These are phyloP conservation scores for Penicillium olsonii DNA, from an alignment of 2,329 filamentous ascomycete species.

Conservation along the genomic window DNA sequence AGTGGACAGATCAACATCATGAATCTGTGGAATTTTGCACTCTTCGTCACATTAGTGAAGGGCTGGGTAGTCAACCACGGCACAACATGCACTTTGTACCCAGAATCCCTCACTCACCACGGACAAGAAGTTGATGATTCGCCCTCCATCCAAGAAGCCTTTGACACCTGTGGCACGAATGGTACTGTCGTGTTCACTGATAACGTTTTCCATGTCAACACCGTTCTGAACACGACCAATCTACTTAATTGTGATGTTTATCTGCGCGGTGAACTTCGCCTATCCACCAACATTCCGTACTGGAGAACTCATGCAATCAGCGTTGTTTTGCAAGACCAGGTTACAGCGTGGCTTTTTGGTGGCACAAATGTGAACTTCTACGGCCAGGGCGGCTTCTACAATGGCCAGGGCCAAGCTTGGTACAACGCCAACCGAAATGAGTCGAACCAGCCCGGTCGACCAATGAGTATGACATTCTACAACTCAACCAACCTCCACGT, in stretches of 20 bases:
- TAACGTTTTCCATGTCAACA: slow-evolving; percentile 19
- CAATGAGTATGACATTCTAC: slow-evolving; percentile 56
- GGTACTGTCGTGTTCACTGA: not conserved
- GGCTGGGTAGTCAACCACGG: slow-evolving; percentile 21
- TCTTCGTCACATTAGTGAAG: slow-evolving; percentile 5
- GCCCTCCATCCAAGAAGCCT: not conserved
- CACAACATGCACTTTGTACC: slow-evolving; percentile 22
- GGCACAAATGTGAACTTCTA: slow-evolving; percentile 54
- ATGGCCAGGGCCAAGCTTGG: slow-evolving; percentile 64
- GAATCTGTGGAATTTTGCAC: slow-evolving; percentile 6
- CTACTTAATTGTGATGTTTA: slow-evolving; percentile 30
- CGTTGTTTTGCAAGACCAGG: slow-evolving; percentile 58
- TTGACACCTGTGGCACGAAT: not conserved
- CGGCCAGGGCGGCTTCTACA: slow-evolving; percentile 54
- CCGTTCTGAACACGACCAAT: slow-evolving; percentile 21
- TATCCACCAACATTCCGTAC: slow-evolving; percentile 52
- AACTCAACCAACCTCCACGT: slow-evolving; percentile 53
- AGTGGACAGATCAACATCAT: not conserved
- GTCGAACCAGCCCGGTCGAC: slow-evolving; percentile 53
- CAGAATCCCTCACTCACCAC: slow-evolving; percentile 1
- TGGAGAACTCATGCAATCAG: slow-evolving; percentile 55
- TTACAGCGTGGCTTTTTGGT: slow-evolving; percentile 57
- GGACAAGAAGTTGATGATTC: slow-evolving; percentile 1
- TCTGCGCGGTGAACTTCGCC: slow-evolving; percentile 32
- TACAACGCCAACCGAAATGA: slow-evolving; percentile 51